These are phyloP conservation scores for Colletotrichum plurivorum DNA, from an alignment of 2,329 filamentous ascomycete species.

Conservation along the genomic window DNA sequence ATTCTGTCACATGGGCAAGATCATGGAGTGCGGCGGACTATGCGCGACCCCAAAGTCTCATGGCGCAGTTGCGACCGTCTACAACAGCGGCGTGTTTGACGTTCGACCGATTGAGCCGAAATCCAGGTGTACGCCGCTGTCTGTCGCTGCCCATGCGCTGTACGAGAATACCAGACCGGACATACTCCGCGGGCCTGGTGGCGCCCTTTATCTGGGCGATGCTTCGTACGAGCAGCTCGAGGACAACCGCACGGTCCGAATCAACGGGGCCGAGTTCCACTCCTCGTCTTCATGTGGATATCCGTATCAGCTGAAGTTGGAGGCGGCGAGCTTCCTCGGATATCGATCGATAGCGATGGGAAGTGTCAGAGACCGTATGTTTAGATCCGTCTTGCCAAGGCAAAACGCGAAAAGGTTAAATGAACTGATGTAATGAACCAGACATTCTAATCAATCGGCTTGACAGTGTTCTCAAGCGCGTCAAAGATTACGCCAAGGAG, in stretches of 20 bases:
- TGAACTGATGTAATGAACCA: not conserved
- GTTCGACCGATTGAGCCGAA: slow-evolving; percentile 56
- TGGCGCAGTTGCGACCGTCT: slow-evolving; percentile 58
- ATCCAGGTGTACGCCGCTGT: slow-evolving; percentile 60
- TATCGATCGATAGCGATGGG: slow-evolving; percentile 63
- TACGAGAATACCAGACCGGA: slow-evolving; percentile 70
- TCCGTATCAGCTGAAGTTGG: slow-evolving; percentile 63
- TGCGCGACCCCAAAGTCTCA: slow-evolving; percentile 63
- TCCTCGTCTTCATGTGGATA: slow-evolving; percentile 24
- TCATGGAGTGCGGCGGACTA: slow-evolving; percentile 66
- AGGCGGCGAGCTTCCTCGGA: slow-evolving; percentile 59
- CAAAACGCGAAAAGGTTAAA: not conserved
- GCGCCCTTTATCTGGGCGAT: slow-evolving; percentile 56
- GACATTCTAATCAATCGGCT: slow-evolving; percentile 55
- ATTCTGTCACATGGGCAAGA: slow-evolving; percentile 68
- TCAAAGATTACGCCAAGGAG: slow-evolving; percentile 42
- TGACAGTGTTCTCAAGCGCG: slow-evolving; percentile 49
- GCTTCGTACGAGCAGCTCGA: slow-evolving; percentile 59
- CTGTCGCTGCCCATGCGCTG: slow-evolving; percentile 66
- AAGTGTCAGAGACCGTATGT: slow-evolving; percentile 40
- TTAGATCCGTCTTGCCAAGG: fast-evolving
- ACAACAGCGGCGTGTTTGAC: slow-evolving; percentile 60
- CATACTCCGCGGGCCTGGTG: slow-evolving; percentile 64
- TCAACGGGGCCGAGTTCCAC: slow-evolving; percentile 54
- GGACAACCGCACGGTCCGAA: slow-evolving; percentile 55